Conservation (phyloP, 805 yeast genomes). For the Yamadazyma paraphyllophila region DNA sequence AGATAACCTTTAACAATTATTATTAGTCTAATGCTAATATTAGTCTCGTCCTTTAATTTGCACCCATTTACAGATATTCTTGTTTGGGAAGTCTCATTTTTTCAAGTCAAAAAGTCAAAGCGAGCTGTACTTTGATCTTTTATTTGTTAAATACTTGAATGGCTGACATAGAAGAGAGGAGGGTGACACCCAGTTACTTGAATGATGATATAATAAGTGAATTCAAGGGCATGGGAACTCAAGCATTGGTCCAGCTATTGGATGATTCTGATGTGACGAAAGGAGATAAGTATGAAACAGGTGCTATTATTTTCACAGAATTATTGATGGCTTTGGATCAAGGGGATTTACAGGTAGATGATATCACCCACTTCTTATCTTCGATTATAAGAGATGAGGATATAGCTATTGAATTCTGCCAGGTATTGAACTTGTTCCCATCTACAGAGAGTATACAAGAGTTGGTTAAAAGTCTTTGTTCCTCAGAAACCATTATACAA, state of each 20-base stretch:
- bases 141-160: background rate
- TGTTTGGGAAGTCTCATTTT: background rate
- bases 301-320: conserved; percentile 13
- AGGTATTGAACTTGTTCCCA: conserved; percentile 39
- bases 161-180: background rate
- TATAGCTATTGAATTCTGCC: conserved; percentile 35
- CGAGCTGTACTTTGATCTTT: background rate
- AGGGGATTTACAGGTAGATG: conserved; percentile 1
- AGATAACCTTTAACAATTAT: too few relatives aligned
- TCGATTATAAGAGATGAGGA: conserved; percentile 29
- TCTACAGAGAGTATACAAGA: conserved; percentile 18
- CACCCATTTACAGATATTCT: too few relatives aligned
- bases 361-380: conserved; percentile 17
- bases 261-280: conserved; percentile 24
- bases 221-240: conserved; percentile 31
- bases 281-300: background rate
- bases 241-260: conserved; percentile 28
- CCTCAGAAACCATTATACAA: conserved; percentile 25
- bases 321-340: conserved; percentile 12
- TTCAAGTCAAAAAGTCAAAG: background rate
- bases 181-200: conserved; percentile 19
- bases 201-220: conserved; percentile 31
- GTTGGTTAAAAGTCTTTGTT: conserved; percentile 22
- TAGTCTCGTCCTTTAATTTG: too few relatives aligned
- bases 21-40: too few relatives aligned